Evolutionary conservation across 345 rosid genomes (phyloP).

Genomic region (Eucalyptus regnans): DNA sequence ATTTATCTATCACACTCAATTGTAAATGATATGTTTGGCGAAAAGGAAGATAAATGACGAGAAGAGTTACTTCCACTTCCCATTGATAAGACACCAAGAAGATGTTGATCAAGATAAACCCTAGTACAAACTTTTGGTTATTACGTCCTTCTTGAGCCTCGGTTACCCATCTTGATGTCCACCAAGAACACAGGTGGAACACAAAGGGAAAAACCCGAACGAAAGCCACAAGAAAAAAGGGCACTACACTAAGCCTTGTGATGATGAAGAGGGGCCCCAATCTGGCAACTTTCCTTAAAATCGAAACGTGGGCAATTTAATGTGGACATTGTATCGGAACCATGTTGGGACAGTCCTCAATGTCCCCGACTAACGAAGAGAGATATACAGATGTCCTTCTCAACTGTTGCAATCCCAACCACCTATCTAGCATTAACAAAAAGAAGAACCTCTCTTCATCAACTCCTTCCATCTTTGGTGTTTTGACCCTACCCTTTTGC

Average conservation of each 20-base stretch:
- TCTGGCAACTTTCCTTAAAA: not conserved
- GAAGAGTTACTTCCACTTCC: not conserved
- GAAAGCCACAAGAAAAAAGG: not conserved
- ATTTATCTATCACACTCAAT: not conserved
- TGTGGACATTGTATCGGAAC: not conserved
- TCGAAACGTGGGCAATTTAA: not conserved
- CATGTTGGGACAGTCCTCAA: not conserved
- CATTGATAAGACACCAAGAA: not conserved
- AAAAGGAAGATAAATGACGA: not conserved
- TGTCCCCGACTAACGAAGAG: not conserved
- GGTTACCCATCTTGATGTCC: not conserved
- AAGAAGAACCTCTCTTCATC: not conserved
- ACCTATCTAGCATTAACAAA: not conserved
- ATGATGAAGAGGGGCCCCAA: not conserved
- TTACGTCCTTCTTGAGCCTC: not conserved
- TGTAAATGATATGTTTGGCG: not conserved
- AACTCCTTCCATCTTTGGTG: not conserved
- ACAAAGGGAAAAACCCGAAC: not conserved
- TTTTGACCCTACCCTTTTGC: not conserved
- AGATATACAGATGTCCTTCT: not conserved
- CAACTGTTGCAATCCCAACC: not conserved
- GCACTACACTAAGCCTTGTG: not conserved
- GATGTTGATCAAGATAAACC: not conserved
- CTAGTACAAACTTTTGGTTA: not conserved
- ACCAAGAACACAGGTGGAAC: not conserved